Conservation (phyloP, 2,329 filamentous ascomycete genomes). For the Biscogniauxia mediterranea region DNA sequence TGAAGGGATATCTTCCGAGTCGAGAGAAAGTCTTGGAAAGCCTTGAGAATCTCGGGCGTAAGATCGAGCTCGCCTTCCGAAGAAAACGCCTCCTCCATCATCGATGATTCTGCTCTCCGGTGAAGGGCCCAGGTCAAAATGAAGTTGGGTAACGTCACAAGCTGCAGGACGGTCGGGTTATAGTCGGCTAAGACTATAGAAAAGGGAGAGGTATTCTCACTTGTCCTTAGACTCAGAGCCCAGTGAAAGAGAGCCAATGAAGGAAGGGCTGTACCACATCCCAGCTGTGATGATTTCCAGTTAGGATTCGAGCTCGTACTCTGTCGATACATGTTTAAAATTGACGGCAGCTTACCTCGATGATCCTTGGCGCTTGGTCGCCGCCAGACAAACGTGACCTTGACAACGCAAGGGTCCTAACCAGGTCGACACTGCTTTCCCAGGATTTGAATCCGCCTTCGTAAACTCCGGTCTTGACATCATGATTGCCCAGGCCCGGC, state of each 20-base stretch:
- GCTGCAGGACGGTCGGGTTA: constrained; percentile 72
- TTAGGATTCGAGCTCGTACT: constrained; percentile 24
- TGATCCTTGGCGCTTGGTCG: constrained; percentile 42
- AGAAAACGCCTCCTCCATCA: constrained; percentile 46
- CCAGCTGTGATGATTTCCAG: constrained; percentile 52
- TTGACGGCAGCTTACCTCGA: constrained; percentile 48
- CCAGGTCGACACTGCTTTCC: constrained; percentile 81
- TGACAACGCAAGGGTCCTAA: constrained; percentile 59
- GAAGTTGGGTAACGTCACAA: constrained; percentile 78
- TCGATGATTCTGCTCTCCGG: constrained; percentile 36
- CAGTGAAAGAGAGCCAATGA: constrained; percentile 69
- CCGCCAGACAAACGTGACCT: constrained; percentile 33
- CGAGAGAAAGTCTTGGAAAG: constrained; percentile 56
- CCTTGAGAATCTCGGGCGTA: constrained; percentile 52
- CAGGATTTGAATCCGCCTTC: constrained; percentile 88
- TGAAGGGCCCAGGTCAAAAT: constrained; percentile 65
- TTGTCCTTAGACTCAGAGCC: constrained; percentile 37
- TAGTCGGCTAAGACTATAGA: constrained; percentile 74
- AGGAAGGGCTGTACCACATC: constrained; percentile 75
- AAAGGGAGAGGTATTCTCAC: constrained; percentile 35
- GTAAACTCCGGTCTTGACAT: constrained; percentile 79
- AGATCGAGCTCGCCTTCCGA: constrained; percentile 59
- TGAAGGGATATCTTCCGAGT: constrained; percentile 53
- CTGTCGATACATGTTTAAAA: not conserved
- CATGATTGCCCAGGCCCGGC: constrained; percentile 61